Conservation (phyloP, 2,329 filamentous ascomycete genomes). For the Xylaria digitata region DNA sequence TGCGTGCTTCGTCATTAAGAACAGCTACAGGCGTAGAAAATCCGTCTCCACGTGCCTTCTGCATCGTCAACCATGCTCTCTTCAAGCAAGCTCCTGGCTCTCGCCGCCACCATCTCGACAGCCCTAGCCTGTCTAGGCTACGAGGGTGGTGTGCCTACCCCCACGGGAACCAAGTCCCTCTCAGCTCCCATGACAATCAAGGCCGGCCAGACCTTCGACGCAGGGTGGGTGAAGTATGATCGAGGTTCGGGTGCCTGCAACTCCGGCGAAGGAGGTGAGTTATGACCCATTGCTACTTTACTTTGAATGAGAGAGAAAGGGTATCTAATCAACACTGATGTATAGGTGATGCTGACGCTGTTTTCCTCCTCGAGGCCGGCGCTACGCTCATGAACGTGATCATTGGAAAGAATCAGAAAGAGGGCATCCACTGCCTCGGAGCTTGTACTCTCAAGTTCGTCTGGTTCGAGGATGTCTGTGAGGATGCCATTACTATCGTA, state of each 20-base stretch:
- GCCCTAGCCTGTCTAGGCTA: slow-evolving; percentile 50
- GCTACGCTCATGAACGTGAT: slow-evolving; percentile 53
- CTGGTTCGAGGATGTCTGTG: slow-evolving; percentile 54
- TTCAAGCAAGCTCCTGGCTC: slow-evolving; percentile 40
- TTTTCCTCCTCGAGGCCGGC: slow-evolving; percentile 47
- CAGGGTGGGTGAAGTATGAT: slow-evolving; percentile 53
- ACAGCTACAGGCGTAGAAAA: neutral
- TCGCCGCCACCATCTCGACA: slow-evolving; percentile 44
- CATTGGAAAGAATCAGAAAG: slow-evolving; percentile 54
- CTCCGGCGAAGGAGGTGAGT: slow-evolving; percentile 54
- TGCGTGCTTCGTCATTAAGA: neutral
- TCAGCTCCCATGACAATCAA: slow-evolving; percentile 49
- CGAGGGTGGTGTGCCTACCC: slow-evolving; percentile 48
- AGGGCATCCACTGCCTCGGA: slow-evolving; percentile 54
- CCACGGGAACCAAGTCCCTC: slow-evolving; percentile 44
- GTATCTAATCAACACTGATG: neutral
- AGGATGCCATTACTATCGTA: slow-evolving; percentile 47
- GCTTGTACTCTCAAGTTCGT: slow-evolving; percentile 49
- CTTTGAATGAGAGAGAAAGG: neutral
- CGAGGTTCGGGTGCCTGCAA: slow-evolving; percentile 54
- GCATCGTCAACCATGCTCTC: slow-evolving; percentile 25
- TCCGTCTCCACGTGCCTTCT: neutral
- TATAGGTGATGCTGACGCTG: slow-evolving; percentile 53
- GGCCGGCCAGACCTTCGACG: slow-evolving; percentile 51
- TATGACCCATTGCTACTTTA: neutral